phyloP scores from a whole-genome alignment of 1,139 yeast genomes.

The Blastobotrys proliferans region DNA sequence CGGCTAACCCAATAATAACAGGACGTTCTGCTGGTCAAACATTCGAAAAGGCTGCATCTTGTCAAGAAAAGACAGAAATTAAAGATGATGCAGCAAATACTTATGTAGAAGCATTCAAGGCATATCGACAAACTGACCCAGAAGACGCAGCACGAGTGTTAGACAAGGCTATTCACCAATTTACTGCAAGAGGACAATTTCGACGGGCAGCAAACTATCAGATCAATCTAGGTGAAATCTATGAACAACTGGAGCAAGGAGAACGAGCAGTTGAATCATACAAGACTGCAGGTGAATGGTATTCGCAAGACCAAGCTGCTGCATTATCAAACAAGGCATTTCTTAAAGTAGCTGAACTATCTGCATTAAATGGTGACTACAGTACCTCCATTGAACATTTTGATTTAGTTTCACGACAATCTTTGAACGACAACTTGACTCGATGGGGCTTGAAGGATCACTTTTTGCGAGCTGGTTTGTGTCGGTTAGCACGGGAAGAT shows the following conservation, averaged over 20 bases:
- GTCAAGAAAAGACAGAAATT: conserved; percentile 68
- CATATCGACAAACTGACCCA: conserved; percentile 71
- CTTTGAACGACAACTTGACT: conserved; percentile 68
- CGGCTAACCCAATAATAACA: neutral
- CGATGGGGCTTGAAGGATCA: conserved; percentile 94
- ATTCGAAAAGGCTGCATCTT: conserved; percentile 79
- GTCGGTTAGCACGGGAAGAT: conserved; percentile 77
- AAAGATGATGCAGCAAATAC: conserved; percentile 92
- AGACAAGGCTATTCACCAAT: conserved; percentile 72
- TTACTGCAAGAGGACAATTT: conserved; percentile 88
- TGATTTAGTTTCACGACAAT: conserved; percentile 71
- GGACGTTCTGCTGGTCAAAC: conserved; percentile 63
- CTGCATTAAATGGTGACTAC: conserved; percentile 72
- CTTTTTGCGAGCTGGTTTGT: conserved; percentile 75
- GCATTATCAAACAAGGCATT: conserved; percentile 87
- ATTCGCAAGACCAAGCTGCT: conserved; percentile 86
- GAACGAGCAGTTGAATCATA: conserved; percentile 70
- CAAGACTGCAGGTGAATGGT: conserved; percentile 96
- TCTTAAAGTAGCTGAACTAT: conserved; percentile 84
- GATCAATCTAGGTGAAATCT: conserved; percentile 82
- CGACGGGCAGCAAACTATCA: conserved; percentile 94
- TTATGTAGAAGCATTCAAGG: conserved; percentile 85
- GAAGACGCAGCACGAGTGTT: conserved; percentile 74
- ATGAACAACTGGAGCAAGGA: conserved; percentile 69
- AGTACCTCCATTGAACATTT: conserved; percentile 69